Base-by-base conservation (phyloP, 305 asterid species). In the Plantago coronopus region DNA sequence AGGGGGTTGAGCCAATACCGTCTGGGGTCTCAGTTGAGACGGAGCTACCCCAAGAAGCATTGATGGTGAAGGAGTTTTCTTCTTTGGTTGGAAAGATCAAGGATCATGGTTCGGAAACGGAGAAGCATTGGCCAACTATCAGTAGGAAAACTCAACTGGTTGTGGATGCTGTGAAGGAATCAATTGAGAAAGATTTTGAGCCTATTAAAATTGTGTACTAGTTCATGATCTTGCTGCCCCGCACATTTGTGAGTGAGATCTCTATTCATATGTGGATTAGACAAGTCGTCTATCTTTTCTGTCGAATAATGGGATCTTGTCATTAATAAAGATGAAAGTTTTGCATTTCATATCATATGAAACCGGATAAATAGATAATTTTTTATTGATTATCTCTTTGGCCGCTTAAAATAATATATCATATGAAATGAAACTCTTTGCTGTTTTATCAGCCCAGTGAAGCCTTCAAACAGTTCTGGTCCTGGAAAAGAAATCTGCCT, bases 41-140 rank as follows among this genome's bases (percentile, higher is more conserved):
- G 1, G 90, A 84, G 45, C 81, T 87, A 18, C 88, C 95, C 4
- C 90, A 87, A 61, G 94, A 87, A 43, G 94, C 84, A 13, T 70
- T 70, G 2, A 87, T 87, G 94, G 85, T 84, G 70, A 74, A 37
- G 66, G 94, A 87, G 75, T 87, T 87, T 21, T 74, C 86, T 7
- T 55, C 72, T 16, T 60, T 87, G 72, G 90, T 79, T 3, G 18
- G 40, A 3, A 60, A 47, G 51, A 62, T 84, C 1, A 81, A 65
- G 46, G 78, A 40, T 3, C 1, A 43, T 27, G 81, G 85, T 1
- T 64, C 21, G 0, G 65, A 59, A 54, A 76, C 67, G 1, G 93
- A 87, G 57, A 78, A 62, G 74, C 81, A 72, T 27, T 87, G 95
- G 90, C 68, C 74, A 27, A 67, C 38, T 2, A 61, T 87, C 14